Evolutionary conservation across 1,139 yeast genomes (phyloP).

Genomic region (Yarrowia galli): DNA sequence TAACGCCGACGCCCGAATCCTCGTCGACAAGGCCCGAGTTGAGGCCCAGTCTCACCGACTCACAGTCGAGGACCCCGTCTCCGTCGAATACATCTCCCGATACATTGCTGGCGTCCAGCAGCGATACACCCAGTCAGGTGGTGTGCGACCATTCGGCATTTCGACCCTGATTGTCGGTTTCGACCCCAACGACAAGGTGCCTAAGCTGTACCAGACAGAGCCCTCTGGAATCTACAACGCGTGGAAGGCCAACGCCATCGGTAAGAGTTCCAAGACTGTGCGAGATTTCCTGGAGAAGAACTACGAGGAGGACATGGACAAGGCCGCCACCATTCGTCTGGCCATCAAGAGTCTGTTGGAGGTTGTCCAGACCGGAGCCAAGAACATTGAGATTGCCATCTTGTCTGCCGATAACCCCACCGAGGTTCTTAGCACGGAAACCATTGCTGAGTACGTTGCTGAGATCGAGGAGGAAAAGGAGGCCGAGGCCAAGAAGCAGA

Average conservation of each 20-base stretch:
- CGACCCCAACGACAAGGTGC: constrained; percentile 81
- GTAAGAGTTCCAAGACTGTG: constrained; percentile 93
- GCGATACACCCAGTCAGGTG: constrained; percentile 97
- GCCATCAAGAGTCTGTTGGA: constrained; percentile 88
- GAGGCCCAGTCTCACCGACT: constrained; percentile 97
- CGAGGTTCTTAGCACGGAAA: constrained; percentile 63
- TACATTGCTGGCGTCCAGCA: constrained; percentile 98
- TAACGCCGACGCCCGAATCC: constrained; percentile 95
- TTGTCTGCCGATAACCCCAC: constrained; percentile 69
- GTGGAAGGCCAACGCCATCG: constrained; percentile 99
- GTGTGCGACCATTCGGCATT: constrained; percentile 94
- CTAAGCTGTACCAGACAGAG: constrained; percentile 91
- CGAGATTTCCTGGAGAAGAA: constrained; percentile 94
- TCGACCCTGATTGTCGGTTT: constrained; percentile 96
- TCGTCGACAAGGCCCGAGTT: constrained; percentile 93
- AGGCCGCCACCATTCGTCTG: constrained; percentile 78
- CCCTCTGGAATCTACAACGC: constrained; percentile 98
- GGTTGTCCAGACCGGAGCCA: constrained; percentile 97
- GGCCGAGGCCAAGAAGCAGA: constrained; percentile 83
- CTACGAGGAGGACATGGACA: constrained; percentile 73
- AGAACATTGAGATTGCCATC: constrained; percentile 91
- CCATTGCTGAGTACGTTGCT: constrained; percentile 76
- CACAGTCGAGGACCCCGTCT: constrained; percentile 91
- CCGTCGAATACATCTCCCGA: constrained; percentile 89
- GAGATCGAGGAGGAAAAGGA: constrained; percentile 91